A percentile compares a stretch with the other conserved stretches of the same genome.
phyloP scores from a whole-genome alignment of 2,329 filamentous ascomycete species.

The Phialophora verrucosa region DNA sequence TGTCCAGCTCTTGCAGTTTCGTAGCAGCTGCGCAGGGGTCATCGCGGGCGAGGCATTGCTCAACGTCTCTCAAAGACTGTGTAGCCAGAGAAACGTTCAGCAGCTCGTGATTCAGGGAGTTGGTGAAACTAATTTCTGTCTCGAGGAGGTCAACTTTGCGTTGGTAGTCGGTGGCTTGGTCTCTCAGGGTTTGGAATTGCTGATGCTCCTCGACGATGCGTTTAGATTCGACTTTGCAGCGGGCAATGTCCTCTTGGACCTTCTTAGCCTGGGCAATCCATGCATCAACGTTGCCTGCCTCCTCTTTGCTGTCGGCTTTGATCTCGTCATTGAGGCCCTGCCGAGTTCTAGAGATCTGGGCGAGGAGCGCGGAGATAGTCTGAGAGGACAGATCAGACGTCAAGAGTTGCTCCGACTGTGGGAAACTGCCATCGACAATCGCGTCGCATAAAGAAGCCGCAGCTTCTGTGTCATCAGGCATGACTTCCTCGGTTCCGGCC shows the following conservation, averaged over 20 bases:
- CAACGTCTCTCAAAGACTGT: slow-evolving; percentile 30
- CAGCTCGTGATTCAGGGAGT: slow-evolving; percentile 44
- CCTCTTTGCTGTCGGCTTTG: slow-evolving; percentile 74
- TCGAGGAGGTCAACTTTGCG: slow-evolving; percentile 62
- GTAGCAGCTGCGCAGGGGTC: slow-evolving; percentile 32
- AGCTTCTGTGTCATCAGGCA: slow-evolving; percentile 24
- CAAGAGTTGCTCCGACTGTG: slow-evolving; percentile 61
- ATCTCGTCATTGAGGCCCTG: slow-evolving; percentile 67
- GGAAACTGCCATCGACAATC: slow-evolving; percentile 57
- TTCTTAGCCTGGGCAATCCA: slow-evolving; percentile 87
- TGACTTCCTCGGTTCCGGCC: slow-evolving; percentile 14
- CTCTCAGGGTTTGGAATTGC: slow-evolving; percentile 66
- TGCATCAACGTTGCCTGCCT: slow-evolving; percentile 76
- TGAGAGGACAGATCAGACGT: slow-evolving; percentile 58
- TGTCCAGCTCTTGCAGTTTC: slow-evolving; percentile 29
- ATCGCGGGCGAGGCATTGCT: slow-evolving; percentile 23
- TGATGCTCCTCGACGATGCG: slow-evolving; percentile 81
- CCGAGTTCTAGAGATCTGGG: slow-evolving; percentile 57
- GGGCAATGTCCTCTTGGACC: slow-evolving; percentile 82
- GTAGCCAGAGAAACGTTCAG: slow-evolving; percentile 21
- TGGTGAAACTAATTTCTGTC: slow-evolving; percentile 65
- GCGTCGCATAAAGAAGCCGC: slow-evolving; percentile 28
- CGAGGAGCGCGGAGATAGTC: slow-evolving; percentile 57
- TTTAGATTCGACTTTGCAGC: slow-evolving; percentile 77
- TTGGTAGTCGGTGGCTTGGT: slow-evolving; percentile 66